Evolutionary conservation across 805 yeast species (phyloP).

Genomic region (Hanseniaspora occidentalis): DNA sequence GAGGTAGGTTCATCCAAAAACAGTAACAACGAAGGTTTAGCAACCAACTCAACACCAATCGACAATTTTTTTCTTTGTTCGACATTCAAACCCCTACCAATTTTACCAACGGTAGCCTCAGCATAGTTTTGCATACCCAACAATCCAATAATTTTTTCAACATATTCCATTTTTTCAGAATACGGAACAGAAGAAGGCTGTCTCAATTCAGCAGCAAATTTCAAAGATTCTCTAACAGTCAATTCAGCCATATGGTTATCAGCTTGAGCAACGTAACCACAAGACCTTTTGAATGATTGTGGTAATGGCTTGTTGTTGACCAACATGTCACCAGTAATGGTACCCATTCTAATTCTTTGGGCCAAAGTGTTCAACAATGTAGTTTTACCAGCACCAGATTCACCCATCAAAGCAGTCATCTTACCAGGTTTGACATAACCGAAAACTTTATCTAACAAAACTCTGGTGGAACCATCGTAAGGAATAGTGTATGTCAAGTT

Average conservation of each 20-base stretch:
- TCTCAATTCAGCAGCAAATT: constrained; percentile 60
- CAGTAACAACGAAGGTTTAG: constrained; percentile 50
- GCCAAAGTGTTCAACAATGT: constrained; percentile 63
- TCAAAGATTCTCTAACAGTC: constrained; percentile 64
- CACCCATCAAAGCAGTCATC: constrained; percentile 74
- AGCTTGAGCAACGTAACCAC: constrained; percentile 75
- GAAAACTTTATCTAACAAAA: constrained; percentile 40
- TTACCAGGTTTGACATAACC: constrained; percentile 78
- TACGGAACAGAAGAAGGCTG: constrained; percentile 47
- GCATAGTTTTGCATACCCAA: constrained; percentile 60
- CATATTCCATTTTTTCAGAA: constrained; percentile 52
- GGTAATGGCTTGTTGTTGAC: constrained; percentile 55
- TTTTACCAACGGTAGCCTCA: constrained; percentile 69
- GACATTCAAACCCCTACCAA: constrained; percentile 61
- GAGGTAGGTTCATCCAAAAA: constrained; percentile 67
- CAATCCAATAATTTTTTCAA: constrained; percentile 52
- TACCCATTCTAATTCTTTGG: constrained; percentile 59
- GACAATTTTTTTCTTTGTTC: constrained; percentile 58
- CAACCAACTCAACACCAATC: constrained; percentile 61
- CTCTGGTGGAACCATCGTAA: constrained; percentile 45
- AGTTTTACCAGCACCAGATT: constrained; percentile 81
- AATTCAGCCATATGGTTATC: constrained; percentile 59
- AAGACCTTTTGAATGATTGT: constrained; percentile 57
- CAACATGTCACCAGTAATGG: constrained; percentile 56
- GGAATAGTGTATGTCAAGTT: constrained; percentile 54